These are phyloP conservation scores for Pichia nanzhaoensis DNA, from an alignment of 805 yeast genomes.

Conservation along the genomic window DNA sequence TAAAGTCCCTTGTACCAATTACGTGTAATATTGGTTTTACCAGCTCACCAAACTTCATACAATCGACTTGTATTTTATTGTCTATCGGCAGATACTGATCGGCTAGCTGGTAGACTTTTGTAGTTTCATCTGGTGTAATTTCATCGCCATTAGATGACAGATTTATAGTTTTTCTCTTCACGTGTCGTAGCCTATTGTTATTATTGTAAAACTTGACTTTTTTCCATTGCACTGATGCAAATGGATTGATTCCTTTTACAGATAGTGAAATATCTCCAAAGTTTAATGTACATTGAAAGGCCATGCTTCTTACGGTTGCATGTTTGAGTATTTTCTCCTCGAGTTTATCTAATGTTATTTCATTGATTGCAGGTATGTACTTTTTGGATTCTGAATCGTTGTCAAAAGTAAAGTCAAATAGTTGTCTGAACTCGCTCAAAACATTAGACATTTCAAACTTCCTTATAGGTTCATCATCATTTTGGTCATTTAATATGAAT, in stretches of 20 bases:
- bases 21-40: constrained; percentile 50
- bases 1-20: constrained; percentile 55
- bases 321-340: constrained; percentile 44
- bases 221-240: constrained; percentile 24
- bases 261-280: constrained; percentile 52
- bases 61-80: constrained; percentile 5
- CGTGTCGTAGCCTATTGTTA: constrained; percentile 46
- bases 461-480: no score
- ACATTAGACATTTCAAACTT: constrained; percentile 11
- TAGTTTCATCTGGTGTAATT: constrained; percentile 23
- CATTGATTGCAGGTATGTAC: constrained; percentile 32
- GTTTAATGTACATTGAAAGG: constrained; percentile 54
- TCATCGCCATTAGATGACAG: constrained; percentile 42
- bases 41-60: constrained; percentile 23
- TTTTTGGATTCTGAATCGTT: neutral
- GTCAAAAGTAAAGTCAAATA: constrained; percentile 10
- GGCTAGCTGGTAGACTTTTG: constrained; percentile 40
- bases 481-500: constrained; percentile 47
- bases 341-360: constrained; percentile 38
- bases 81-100: constrained; percentile 32
- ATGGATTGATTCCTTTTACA: constrained; percentile 64
- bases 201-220: constrained; percentile 42
- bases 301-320: constrained; percentile 56
- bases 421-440: constrained; percentile 5
- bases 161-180: constrained; percentile 38